phyloP scores from a whole-genome alignment of 805 yeast genomes.

The Saturnispora zaruensis region DNA sequence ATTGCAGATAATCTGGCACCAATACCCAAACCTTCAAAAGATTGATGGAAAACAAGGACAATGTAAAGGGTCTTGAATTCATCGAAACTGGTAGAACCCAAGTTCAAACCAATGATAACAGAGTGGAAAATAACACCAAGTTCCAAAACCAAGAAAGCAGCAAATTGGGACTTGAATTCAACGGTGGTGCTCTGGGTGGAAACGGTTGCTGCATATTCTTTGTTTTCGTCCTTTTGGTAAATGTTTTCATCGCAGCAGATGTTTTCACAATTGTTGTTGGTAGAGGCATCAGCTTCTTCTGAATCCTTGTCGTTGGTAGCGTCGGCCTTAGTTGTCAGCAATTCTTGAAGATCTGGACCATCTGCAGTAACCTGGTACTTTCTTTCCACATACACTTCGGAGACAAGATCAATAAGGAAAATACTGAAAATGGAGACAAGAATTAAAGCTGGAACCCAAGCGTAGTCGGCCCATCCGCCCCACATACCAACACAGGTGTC shows the following conservation, averaged over 20 bases:
- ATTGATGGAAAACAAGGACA: slow-evolving; percentile 60
- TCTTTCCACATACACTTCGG: slow-evolving; percentile 34
- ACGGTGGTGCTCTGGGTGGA: slow-evolving; percentile 7
- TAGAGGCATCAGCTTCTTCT: slow-evolving; percentile 12
- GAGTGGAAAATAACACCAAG: slow-evolving; percentile 76
- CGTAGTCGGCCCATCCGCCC: slow-evolving; percentile 40
- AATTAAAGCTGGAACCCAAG: slow-evolving; percentile 43
- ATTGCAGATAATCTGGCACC: slow-evolving; percentile 63
- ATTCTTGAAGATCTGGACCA: slow-evolving; percentile 13
- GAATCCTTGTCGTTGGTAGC: slow-evolving; percentile 16
- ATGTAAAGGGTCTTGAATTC: slow-evolving; percentile 62
- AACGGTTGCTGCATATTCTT: slow-evolving; percentile 6
- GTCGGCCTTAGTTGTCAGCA: slow-evolving; percentile 25
- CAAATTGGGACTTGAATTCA: slow-evolving; percentile 13
- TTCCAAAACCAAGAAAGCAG: slow-evolving; percentile 34
- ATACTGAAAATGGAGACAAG: slow-evolving; percentile 37
- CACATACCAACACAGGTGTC: slow-evolving; percentile 49
- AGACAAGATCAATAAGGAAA: slow-evolving; percentile 38
- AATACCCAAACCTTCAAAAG: slow-evolving; percentile 76
- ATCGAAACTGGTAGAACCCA: slow-evolving; percentile 58
- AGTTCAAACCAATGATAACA: slow-evolving; percentile 63
- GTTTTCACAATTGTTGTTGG: background rate
- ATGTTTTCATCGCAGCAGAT: slow-evolving; percentile 4
- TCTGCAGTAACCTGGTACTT: slow-evolving; percentile 15
- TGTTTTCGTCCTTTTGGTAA: background rate